Evolutionary conservation across 108 stramenopile species (phyloP).

Genomic region (Hondaea fermentalgiana): DNA sequence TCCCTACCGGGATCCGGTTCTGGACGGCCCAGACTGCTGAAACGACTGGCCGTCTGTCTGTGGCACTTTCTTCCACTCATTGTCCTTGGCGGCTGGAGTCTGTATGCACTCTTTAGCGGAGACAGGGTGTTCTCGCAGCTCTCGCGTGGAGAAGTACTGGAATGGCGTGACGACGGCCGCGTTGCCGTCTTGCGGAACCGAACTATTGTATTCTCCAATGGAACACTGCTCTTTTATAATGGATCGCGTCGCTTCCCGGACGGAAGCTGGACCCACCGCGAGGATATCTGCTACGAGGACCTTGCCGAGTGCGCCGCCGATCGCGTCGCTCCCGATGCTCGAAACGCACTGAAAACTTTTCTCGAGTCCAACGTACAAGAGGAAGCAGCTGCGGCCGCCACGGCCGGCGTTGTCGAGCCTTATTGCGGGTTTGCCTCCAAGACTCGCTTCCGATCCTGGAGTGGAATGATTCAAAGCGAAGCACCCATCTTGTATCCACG

Average conservation of each 20-base stretch:
- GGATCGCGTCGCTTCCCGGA: not conserved
- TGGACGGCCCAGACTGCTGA: not conserved
- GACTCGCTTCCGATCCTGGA: not conserved
- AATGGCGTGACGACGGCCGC: not conserved
- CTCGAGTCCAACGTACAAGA: not conserved
- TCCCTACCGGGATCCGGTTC: not conserved
- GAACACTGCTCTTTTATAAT: not conserved
- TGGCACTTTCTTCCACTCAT: not conserved
- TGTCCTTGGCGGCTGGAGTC: not conserved
- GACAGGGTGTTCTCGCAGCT: not conserved
- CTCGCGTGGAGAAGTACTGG: not conserved
- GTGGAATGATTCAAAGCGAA: not conserved
- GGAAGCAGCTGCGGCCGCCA: not conserved
- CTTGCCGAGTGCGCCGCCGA: not conserved
- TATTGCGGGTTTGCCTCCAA: not conserved
- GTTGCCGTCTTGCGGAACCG: not conserved
- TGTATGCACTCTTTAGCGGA: not conserved
- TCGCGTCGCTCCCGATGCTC: not conserved
- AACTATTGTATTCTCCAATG: not conserved
- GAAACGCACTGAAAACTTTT: not conserved
- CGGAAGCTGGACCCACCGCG: not conserved
- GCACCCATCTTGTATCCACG: not conserved
- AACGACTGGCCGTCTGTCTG: not conserved
- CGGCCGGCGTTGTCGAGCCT: not conserved
- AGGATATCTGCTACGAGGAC: not conserved